These are phyloP conservation scores for Miamiensis avidus DNA, from an alignment of 169 alveolate species.

Conservation along the genomic window DNA sequence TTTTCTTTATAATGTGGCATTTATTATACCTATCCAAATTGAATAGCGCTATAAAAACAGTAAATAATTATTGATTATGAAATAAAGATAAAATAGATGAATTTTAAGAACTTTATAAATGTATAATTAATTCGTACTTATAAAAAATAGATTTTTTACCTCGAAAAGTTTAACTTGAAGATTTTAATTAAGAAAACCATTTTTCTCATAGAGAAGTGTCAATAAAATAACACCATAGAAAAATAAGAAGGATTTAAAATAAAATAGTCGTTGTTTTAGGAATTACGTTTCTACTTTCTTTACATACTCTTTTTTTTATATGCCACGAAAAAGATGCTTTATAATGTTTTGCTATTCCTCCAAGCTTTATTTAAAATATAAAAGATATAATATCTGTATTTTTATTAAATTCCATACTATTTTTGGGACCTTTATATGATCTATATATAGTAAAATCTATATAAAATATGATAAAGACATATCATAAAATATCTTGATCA, in stretches of 20 bases:
- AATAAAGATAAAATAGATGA: no score
- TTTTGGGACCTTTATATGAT: background rate
- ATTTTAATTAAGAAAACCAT: no score
- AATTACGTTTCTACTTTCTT: background rate
- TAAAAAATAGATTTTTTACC: background rate
- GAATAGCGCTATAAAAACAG: background rate
- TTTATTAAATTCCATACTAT: background rate
- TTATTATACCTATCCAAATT: background rate
- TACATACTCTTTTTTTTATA: background rate
- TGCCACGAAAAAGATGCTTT: background rate
- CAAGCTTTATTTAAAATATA: background rate
- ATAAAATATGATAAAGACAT: background rate
- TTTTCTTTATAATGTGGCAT: background rate
- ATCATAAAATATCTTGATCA: no score
- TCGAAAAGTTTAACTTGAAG: background rate
- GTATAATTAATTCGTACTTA: no score
- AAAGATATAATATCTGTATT: background rate
- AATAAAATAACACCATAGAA: background rate
- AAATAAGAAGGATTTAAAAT: background rate
- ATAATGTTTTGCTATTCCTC: background rate
- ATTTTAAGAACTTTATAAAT: no score
- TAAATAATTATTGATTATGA: no score
- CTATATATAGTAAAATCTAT: background rate
- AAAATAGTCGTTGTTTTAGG: background rate
- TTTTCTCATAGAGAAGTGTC: background rate